Conservation (phyloP, 805 yeast genomes). For the Cyberlindnera xylosilytica region DNA sequence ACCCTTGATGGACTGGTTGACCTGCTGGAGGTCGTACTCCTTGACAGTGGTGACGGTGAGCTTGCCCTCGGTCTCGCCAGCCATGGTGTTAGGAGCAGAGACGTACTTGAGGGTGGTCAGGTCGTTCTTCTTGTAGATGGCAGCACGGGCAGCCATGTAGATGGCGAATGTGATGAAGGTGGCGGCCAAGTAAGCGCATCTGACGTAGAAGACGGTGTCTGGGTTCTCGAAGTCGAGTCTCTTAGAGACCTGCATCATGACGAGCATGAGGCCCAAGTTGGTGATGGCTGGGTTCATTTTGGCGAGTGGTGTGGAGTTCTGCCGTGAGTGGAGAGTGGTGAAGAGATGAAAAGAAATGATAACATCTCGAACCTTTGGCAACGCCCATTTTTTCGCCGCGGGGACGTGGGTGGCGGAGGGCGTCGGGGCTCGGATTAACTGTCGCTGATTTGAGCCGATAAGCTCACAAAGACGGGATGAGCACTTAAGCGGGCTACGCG, state of each 20-base stretch:
- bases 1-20: slow-evolving; percentile 75
- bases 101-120: slow-evolving; percentile 89
- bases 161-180: slow-evolving; percentile 61
- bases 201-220: slow-evolving; percentile 63
- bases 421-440: background rate
- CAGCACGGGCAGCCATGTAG: slow-evolving; percentile 60
- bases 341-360: background rate
- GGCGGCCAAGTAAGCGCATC: slow-evolving; percentile 67
- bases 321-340: background rate
- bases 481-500: no score
- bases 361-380: background rate
- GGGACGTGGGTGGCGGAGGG: background rate
- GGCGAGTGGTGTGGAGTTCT: background rate
- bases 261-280: slow-evolving; percentile 86
- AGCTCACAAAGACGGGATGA: background rate
- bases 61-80: slow-evolving; percentile 69
- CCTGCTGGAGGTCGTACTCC: slow-evolving; percentile 91
- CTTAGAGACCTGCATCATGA: slow-evolving; percentile 94
- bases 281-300: slow-evolving; percentile 84
- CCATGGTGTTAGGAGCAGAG: slow-evolving; percentile 76
- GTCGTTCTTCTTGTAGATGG: slow-evolving; percentile 75
- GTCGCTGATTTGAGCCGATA: no score
- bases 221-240: slow-evolving; percentile 88
- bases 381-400: background rate
- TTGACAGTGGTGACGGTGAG: slow-evolving; percentile 87